Evolutionary conservation across 2,329 filamentous ascomycete genomes (phyloP).

Genomic region (Neurospora sp.): DNA sequence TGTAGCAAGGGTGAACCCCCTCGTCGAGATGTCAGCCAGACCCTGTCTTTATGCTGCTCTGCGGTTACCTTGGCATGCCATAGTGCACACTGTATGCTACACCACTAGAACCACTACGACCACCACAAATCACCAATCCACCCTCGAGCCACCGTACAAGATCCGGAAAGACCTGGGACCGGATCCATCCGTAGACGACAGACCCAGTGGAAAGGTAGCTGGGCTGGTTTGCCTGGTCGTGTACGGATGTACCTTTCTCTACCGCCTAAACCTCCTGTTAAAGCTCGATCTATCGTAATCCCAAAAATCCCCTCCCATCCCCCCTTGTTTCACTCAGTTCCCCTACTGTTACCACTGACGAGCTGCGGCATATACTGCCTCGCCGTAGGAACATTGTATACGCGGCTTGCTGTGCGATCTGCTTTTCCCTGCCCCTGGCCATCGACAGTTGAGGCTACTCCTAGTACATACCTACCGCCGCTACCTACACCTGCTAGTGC

Average conservation of each 20-base stretch:
- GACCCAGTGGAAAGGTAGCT: neutral
- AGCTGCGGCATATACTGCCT: neutral
- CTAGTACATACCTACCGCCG: neutral
- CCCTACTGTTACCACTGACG: neutral
- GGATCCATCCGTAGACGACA: neutral
- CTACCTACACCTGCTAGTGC: neutral
- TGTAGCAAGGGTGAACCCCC: neutral
- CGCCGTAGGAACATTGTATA: neutral
- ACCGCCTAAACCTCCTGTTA: neutral
- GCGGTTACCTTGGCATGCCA: neutral
- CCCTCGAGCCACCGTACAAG: neutral
- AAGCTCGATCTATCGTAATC: neutral
- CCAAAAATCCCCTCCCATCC: neutral
- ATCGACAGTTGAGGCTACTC: neutral
- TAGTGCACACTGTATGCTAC: neutral
- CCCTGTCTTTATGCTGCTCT: neutral
- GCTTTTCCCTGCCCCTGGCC: neutral
- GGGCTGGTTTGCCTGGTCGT: neutral
- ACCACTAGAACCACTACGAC: neutral
- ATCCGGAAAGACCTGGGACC: neutral
- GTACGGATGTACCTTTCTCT: neutral
- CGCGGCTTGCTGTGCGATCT: neutral
- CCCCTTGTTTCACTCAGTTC: neutral
- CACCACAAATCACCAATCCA: neutral
- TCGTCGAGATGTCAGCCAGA: neutral